Conservation (phyloP, 2,329 filamentous ascomycete species). For the Paecilomyces sp. region DNA sequence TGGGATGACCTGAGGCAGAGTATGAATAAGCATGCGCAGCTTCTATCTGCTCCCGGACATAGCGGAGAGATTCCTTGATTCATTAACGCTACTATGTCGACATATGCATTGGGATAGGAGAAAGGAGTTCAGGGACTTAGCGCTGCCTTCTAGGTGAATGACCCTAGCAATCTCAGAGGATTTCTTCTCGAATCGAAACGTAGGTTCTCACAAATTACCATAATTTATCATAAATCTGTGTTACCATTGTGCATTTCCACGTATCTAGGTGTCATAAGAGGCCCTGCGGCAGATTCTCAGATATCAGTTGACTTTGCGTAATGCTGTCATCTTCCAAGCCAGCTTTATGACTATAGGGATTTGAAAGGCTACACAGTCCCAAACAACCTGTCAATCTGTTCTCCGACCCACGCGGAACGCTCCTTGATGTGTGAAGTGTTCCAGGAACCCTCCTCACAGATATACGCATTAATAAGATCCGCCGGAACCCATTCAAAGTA, state of each 20-base stretch:
- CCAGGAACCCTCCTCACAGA: conserved; percentile 48
- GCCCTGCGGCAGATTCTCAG: too few species aligned
- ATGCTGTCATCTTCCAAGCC: not conserved
- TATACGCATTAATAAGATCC: conserved; percentile 45
- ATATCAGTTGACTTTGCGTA: too few species aligned
- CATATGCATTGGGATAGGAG: not conserved
- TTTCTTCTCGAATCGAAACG: not conserved
- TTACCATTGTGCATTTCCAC: not conserved
- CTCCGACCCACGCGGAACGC: conserved; percentile 31
- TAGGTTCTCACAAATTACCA: too few species aligned
- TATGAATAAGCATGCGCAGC: conserved; percentile 12
- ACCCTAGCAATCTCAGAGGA: not conserved
- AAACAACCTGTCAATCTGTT: conserved; percentile 39
- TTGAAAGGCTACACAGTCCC: conserved; percentile 24
- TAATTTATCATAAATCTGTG: not conserved
- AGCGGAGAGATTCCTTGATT: not conserved
- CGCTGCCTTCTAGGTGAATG: not conserved
- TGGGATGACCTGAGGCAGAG: conserved; percentile 43
- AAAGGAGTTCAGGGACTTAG: conserved; percentile 6
- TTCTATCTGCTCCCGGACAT: not conserved
- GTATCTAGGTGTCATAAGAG: too few species aligned
- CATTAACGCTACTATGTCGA: not conserved
- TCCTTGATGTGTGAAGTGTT: conserved; percentile 31
- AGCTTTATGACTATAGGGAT: not conserved
- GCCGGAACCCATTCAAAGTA: conserved; percentile 57